Evolutionary conservation across 2,329 filamentous ascomycete species (phyloP), one percentile per base, ranked within the genome.

Genomic region (Camillea tinctor): DNA sequence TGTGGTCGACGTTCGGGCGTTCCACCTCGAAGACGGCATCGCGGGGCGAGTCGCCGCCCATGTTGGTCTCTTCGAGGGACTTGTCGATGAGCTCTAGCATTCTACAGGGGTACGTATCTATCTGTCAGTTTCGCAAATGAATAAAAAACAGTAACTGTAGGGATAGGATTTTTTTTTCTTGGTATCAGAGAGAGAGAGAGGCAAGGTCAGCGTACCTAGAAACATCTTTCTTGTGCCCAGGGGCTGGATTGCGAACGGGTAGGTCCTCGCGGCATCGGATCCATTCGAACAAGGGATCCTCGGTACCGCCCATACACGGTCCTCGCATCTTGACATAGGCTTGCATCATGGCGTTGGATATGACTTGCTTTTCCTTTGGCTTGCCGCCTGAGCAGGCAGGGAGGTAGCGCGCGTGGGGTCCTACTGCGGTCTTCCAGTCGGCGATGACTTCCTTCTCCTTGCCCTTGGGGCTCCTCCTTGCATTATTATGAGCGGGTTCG

Each of bases 261-360:
- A 52, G 56, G 30, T 60, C 64, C 17, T 52, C 24, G n/a, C 58
- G 56, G 26, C 52, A 54, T 24, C 60, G 60, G 54, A 71, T 69
- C 65, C 67, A 71, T 2, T 68, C 56, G 36, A 71, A 68, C 1
- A 71, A 55, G 21, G 69, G 69, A 52, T 70, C 68, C 8, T 55
- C 54, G 13, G 54, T 17, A 1, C 48, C 60, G 11, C 57, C 63
- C 17, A 65, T 54, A 6, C 19, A 56, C 8, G 67, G 70, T 2
- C 71, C 71, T 4, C 71, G 69, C 71, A 72, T 71, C 13, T 60
- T 54, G 1, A 67, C 40, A 22, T 72, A 72, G 11, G 66, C 68
- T 30, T 63, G 54, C 60, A 72, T 68, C 66, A 71, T 69, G 3
- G 64, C 56, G 54, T 70, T 66, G 11, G 68, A 68, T 49, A 72